Evolutionary conservation across 176 grass and related monocot species (phyloP), one percentile per base, ranked within the genome.

Genomic region (Oryza meridionalis): DNA sequence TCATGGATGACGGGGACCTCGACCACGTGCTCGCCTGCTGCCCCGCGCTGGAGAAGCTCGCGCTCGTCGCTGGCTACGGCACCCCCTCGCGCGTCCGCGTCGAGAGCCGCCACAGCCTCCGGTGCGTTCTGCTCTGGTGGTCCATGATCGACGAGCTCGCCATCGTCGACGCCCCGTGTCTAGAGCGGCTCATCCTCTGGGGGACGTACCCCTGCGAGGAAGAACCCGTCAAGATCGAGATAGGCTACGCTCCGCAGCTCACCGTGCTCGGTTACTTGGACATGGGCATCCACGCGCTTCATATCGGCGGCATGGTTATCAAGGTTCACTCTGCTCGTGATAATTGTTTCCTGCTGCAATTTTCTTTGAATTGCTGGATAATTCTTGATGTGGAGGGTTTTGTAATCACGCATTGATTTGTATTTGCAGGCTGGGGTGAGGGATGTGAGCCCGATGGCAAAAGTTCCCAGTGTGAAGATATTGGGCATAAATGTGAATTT

Each of bases 161-260:
- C 31, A 8, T 78, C 16, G 70, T 69, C 14, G 37, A 75, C 5
- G 29, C 82, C 1, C 71, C 71, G 1, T 9, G 3, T 4, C 72
- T 89, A 15, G 65, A 85, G 65, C 88, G 66, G 31, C 43, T 90
- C 47, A 42, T 90, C 42, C 4, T 85, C 49, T 73, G 58, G 70
- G 0, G 5, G 0, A n/a, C 9, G 32, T 9, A 15, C 26, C 8
- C 12, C 4, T 1, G 0, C 22, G 9, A 1, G 7, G 7, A 11
- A 1, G 10, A 4, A 8, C 6, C 16, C 65, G 17, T 16, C 24
- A 22, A 1, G 4, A 11, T 89, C 19, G 71, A 65, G 13, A 79
- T 88, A 24, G 65, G 62, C 2, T 2, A 43, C 47, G 68, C 58
- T 22, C 33, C 49, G 9, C 12, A 63, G 7, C 46, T 84, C 44